A percentile compares a stretch with the other conserved stretches of the same genome.
phyloP scores from a whole-genome alignment of 2,329 filamentous ascomycete genomes.

The Aureobasidium sp. region DNA sequence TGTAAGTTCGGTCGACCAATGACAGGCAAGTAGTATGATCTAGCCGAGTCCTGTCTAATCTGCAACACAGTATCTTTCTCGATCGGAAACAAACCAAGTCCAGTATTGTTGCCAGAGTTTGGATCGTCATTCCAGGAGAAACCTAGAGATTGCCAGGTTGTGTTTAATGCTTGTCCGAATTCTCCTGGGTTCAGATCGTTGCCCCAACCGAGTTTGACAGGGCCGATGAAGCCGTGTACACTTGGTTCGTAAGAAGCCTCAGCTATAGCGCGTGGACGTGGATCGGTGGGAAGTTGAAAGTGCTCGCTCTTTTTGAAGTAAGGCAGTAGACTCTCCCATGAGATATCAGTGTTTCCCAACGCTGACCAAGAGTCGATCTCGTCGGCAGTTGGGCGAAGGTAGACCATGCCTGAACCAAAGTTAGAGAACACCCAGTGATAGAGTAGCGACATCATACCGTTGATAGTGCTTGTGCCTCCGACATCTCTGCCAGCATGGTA shows the following conservation, averaged over 20 bases:
- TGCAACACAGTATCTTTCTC: constrained; percentile 21
- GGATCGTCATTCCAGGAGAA: constrained; percentile 27
- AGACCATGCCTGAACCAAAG: neutral
- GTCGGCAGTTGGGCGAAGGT: neutral
- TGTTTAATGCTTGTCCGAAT: constrained; percentile 20
- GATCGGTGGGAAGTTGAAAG: constrained; percentile 4
- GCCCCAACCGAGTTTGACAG: constrained; percentile 12
- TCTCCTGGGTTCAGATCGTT: neutral
- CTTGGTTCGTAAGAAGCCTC: neutral
- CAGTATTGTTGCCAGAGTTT: constrained; percentile 29
- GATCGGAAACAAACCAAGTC: constrained; percentile 25
- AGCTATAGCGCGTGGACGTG: neutral
- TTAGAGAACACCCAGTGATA: neutral
- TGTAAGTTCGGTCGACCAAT: constrained; percentile 35
- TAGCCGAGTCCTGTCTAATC: constrained; percentile 28
- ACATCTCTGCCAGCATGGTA: constrained; percentile 24
- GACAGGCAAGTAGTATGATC: constrained; percentile 30
- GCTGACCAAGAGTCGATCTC: constrained; percentile 4
- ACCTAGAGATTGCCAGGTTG: constrained; percentile 29
- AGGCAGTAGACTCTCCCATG: constrained; percentile 14
- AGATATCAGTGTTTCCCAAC: constrained; percentile 24
- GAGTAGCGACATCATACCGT: constrained; percentile 15
- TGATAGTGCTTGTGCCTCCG: constrained; percentile 33
- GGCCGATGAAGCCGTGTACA: constrained; percentile 7
- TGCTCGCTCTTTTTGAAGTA: constrained; percentile 19